Conservation (phyloP, 129 eudicot species). For the Dittrichia graveolens region DNA sequence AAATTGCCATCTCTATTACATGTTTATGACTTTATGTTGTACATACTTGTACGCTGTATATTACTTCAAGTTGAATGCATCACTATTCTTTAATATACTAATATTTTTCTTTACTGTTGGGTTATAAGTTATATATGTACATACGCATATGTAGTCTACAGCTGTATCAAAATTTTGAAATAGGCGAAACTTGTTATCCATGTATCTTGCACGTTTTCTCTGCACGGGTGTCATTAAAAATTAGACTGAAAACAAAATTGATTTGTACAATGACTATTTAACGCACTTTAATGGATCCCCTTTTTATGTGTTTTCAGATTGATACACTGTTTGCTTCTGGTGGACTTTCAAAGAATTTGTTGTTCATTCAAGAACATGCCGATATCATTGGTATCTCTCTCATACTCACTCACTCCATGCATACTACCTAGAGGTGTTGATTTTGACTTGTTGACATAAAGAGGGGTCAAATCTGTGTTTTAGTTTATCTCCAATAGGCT, state of each 20-base stretch:
- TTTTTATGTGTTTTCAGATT: conserved; percentile 51
- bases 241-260: not conserved
- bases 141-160: not conserved
- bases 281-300: conserved; percentile 1
- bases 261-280: not conserved
- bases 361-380: conserved; percentile 98
- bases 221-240: not conserved
- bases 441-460: not conserved
- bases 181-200: not conserved
- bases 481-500: not conserved
- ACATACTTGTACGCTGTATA: not conserved
- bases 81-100: not conserved
- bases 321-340: conserved; percentile 96
- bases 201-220: not conserved
- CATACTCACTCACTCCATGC: not conserved
- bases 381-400: conserved; percentile 78
- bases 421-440: not conserved
- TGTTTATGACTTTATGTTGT: not conserved
- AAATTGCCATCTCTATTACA: not conserved
- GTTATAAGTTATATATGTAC: not conserved
- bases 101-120: conserved; percentile 2
- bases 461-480: not conserved
- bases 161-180: not conserved
- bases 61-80: not conserved
- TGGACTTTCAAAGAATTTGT: conserved; percentile 86